Evolutionary conservation across 257 asterid genomes (phyloP), one percentile per base, ranked within the genome.

Genomic region (Solanum virginianum): DNA sequence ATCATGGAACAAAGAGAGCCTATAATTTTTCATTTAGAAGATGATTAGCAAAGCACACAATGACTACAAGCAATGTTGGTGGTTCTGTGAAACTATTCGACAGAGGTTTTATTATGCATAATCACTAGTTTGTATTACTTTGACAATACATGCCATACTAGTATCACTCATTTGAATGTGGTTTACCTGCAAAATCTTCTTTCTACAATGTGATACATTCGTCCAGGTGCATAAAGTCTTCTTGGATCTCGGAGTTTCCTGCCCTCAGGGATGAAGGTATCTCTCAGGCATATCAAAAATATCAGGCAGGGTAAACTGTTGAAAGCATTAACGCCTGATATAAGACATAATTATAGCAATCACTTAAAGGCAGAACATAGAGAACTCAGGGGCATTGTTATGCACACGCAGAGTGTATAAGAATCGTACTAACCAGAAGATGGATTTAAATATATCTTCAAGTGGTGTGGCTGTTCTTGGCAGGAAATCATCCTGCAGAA

Each of bases 161-260:
- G 60, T 2, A 79, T 8, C 47, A 16, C 65, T 79, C 65, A 53
- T 51, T 26, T 22, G 62, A 22, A 43, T 60, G 63, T 63, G 79
- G 77, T 80, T 85, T 91, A 94, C 99, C 99, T 95, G 97, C 95
- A 95, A 85, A 97, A 96, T 86, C 90, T 95, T 87, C 99, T 89
- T 54, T 91, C 97, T 43, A 97, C 90, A 85, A 97, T 91, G 92
- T 97, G 99, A 84, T 97, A 95, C 79, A 97, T 98, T 11, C 99
- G 99, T 79, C 99, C 99, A 32, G 99, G 98, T 17, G 98, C 99
- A 84, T 97, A 97, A 56, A 97, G 91, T 66, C 99, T 95, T 88
- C 98, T 92, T 17, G 99, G 98, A 89, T 97, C 99, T 87, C 90
- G 91, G 63, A 97, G 96, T 98, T 90, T 95, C 90, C 93, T 93